phyloP scores from a whole-genome alignment of 2,329 filamentous ascomycete species.

The Sporothrix humicola region DNA sequence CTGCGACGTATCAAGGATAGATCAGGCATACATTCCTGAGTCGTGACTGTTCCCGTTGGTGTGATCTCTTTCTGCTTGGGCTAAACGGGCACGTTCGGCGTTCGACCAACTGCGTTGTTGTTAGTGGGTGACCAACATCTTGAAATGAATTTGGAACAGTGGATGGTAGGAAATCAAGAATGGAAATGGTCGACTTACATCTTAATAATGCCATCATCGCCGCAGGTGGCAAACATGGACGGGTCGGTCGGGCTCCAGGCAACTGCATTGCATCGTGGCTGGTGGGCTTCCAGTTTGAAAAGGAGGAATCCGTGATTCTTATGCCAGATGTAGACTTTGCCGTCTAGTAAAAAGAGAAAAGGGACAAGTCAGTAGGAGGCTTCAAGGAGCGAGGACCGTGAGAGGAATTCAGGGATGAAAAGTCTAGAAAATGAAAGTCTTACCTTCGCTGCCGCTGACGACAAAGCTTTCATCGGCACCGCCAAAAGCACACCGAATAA shows the following conservation, averaged over 20 bases:
- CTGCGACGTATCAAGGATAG: constrained; percentile 5
- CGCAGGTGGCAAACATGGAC: constrained; percentile 85
- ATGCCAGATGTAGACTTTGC: constrained; percentile 86
- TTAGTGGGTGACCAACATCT: constrained; percentile 17
- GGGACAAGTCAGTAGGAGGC: background rate
- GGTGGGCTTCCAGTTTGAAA: constrained; percentile 76
- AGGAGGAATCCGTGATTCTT: constrained; percentile 79
- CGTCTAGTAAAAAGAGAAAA: constrained; percentile 50
- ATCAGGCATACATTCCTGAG: constrained; percentile 39
- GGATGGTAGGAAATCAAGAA: background rate
- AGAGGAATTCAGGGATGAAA: background rate
- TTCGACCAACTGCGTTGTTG: constrained; percentile 47
- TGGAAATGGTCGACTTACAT: constrained; percentile 62
- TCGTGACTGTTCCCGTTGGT: constrained; percentile 37
- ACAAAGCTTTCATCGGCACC: constrained; percentile 93
- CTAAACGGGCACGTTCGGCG: constrained; percentile 42
- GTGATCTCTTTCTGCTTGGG: constrained; percentile 33
- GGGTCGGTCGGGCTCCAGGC: constrained; percentile 87
- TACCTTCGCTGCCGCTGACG: constrained; percentile 88
- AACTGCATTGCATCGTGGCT: constrained; percentile 80
- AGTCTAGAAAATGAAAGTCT: constrained; percentile 37
- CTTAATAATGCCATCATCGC: constrained; percentile 82
- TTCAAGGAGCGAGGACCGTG: constrained; percentile 19
- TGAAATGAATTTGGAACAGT: too few relatives aligned
- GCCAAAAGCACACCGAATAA: constrained; percentile 84